Percentiles rank a stretch among this genome's conserved stretches.
Evolutionary conservation across 352 stramenopile species (phyloP).

Genomic region (Vaucheria bursata): DNA sequence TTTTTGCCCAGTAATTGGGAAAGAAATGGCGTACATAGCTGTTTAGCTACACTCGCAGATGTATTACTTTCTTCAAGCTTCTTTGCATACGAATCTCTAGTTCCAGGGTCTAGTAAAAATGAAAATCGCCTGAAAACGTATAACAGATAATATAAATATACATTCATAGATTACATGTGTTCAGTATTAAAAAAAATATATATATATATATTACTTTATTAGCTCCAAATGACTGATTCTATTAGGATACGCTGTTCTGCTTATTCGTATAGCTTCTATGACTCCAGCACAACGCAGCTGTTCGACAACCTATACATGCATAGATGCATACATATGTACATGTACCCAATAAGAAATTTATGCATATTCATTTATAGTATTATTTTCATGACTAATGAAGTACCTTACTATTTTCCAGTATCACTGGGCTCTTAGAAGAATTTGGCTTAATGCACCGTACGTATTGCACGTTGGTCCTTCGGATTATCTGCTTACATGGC

Average conservation of each 20-base stretch:
- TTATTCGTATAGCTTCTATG: conserved; percentile 78
- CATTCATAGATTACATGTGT: no score
- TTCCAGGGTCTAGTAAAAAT: no score
- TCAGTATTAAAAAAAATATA: no score
- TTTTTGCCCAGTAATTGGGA: conserved; percentile 15
- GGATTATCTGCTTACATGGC: conserved; percentile 70
- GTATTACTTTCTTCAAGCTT: no score
- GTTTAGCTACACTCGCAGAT: background rate
- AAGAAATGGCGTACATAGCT: conserved; percentile 15
- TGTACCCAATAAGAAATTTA: background rate
- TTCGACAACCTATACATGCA: conserved; percentile 69
- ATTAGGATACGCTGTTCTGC: conserved; percentile 73
- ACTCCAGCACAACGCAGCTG: conserved; percentile 75
- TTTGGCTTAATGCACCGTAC: conserved; percentile 94
- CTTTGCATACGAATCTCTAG: no score
- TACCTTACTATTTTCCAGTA: conserved; percentile 55
- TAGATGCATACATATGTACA: no score
- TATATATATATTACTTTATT: background rate
- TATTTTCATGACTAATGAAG: no score
- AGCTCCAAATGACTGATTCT: conserved; percentile 31
- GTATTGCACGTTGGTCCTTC: conserved; percentile 79
- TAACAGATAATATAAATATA: no score
- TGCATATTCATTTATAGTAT: background rate
- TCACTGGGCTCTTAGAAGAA: conserved; percentile 64
- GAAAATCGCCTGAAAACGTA: no score